A percentile compares a stretch with the other conserved stretches of the same genome.
These are phyloP conservation scores for Chenopodium album DNA, from an alignment of 148 eudicot species.

Conservation along the genomic window DNA sequence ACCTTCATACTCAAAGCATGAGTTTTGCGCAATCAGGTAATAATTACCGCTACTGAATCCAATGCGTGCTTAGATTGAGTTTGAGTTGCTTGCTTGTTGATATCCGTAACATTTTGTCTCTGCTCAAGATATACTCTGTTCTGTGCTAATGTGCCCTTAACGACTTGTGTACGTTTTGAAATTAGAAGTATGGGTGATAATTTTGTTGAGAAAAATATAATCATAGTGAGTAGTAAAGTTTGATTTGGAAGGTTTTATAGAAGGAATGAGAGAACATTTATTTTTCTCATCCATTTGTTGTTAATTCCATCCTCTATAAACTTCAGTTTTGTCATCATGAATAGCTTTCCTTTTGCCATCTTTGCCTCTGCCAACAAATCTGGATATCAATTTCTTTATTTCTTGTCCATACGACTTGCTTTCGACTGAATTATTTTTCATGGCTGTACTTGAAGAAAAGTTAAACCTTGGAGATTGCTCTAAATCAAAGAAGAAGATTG, in stretches of 20 bases:
- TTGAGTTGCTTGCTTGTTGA: conserved; percentile 3
- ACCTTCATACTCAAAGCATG: conserved; percentile 31
- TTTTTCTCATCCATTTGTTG: background rate
- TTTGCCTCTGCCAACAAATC: background rate
- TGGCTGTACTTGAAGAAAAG: no score
- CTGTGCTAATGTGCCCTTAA: background rate
- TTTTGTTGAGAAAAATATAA: background rate
- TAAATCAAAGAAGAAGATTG: no score
- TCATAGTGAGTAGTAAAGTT: background rate
- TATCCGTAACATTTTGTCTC: background rate
- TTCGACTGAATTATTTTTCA: no score
- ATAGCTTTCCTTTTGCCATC: background rate
- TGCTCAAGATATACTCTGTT: conserved; percentile 2
- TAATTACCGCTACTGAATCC: background rate
- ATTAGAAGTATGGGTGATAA: background rate
- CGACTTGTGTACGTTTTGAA: background rate
- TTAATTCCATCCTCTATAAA: background rate
- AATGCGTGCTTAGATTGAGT: background rate
- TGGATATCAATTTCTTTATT: background rate
- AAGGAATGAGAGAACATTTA: background rate
- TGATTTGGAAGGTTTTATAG: background rate
- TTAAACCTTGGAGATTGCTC: no score
- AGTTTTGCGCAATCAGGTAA: conserved; percentile 40
- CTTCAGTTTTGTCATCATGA: background rate
- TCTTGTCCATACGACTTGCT: background rate